Percentiles rank a stretch among this genome's conserved stretches.
Evolutionary conservation across 2,329 filamentous ascomycete genomes (phyloP).

Genomic region (Trichophyton benhamiae): DNA sequence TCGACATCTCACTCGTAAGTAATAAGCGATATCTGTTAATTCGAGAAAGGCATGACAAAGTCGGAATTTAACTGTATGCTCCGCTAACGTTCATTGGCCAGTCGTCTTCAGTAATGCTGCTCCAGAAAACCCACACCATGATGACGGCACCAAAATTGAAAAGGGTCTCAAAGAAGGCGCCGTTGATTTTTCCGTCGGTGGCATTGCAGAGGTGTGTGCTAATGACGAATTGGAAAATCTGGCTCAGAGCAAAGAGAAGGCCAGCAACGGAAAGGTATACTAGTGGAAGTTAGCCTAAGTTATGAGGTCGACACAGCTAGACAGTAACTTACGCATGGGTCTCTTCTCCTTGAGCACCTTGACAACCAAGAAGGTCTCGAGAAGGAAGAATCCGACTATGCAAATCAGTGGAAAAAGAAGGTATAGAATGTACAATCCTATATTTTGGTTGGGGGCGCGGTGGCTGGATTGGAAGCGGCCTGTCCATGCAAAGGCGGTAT

Average conservation of each 20-base stretch:
- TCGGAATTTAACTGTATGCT: conserved; percentile 20
- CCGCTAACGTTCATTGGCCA: conserved; percentile 54
- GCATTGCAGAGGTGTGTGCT: conserved; percentile 83
- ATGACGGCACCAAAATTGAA: conserved; percentile 80
- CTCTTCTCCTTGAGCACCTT: conserved; percentile 74
- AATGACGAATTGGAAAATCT: conserved; percentile 91
- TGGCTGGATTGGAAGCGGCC: conserved; percentile 56
- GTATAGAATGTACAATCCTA: conserved; percentile 87
- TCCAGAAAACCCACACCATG: conserved; percentile 91
- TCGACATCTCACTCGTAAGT: not conserved
- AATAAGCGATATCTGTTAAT: not conserved
- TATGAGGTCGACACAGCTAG: not conserved
- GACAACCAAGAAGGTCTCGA: conserved; percentile 74
- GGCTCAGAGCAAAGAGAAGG: conserved; percentile 77
- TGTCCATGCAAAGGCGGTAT: conserved; percentile 82
- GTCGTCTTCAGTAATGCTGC: conserved; percentile 96
- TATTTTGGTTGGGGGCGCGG: conserved; percentile 51
- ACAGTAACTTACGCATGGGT: conserved; percentile 58
- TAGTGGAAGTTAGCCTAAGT: conserved; percentile 18
- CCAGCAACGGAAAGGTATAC: conserved; percentile 64
- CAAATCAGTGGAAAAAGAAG: conserved; percentile 81
- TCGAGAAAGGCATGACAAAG: not conserved
- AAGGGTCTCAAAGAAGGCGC: conserved; percentile 79
- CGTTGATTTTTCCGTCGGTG: conserved; percentile 76
- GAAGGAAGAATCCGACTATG: conserved; percentile 71